Conservation (phyloP, 2,329 filamentous ascomycete species). For the Penicillium rolfsii region DNA sequence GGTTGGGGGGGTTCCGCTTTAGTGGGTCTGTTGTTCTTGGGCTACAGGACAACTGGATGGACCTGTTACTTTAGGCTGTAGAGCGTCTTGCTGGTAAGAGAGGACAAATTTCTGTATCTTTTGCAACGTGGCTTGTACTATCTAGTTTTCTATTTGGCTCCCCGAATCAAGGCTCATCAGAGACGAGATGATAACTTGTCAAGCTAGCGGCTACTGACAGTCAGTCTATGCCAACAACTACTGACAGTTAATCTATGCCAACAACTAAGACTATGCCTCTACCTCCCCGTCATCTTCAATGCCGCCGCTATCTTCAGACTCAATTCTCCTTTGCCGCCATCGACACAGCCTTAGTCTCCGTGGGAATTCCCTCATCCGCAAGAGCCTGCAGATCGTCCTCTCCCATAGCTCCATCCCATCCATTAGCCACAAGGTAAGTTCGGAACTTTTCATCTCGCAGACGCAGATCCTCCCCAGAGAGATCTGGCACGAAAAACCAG, state of each 20-base stretch:
- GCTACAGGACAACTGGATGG: neutral
- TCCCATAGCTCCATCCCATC: slow-evolving; percentile 54
- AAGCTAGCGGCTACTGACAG: neutral
- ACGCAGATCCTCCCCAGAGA: slow-evolving; percentile 51
- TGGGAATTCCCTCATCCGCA: slow-evolving; percentile 34
- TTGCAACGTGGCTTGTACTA: slow-evolving; percentile 4
- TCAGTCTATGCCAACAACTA: neutral
- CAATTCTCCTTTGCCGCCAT: neutral
- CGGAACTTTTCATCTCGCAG: slow-evolving; percentile 51
- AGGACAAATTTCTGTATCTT: neutral
- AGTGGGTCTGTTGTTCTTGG: neutral
- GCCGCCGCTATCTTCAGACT: neutral
- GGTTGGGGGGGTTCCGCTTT: neutral
- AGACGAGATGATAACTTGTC: neutral
- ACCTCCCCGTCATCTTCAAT: neutral
- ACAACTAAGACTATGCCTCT: neutral
- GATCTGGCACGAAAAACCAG: slow-evolving; percentile 52
- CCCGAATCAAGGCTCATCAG: neutral
- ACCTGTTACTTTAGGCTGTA: neutral
- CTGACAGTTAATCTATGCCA: neutral
- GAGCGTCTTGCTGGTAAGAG: neutral
- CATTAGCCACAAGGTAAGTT: slow-evolving; percentile 49
- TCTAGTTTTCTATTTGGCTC: neutral
- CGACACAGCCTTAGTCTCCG: neutral
- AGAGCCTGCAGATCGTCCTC: slow-evolving; percentile 43